phyloP scores from a whole-genome alignment of 345 rosid genomes.

The Pugionium dolabratum region DNA sequence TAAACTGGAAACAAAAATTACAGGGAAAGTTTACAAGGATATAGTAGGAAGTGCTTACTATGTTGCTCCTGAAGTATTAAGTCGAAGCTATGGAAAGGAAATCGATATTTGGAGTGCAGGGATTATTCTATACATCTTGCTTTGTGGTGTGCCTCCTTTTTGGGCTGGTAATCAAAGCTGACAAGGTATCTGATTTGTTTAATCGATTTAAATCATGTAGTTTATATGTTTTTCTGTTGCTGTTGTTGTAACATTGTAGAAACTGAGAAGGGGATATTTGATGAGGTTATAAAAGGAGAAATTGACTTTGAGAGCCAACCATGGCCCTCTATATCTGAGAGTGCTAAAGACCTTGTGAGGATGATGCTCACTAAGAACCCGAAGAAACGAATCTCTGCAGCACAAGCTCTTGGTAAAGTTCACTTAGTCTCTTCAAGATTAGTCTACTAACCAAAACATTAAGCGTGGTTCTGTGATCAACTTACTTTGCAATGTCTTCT shows the following conservation, averaged over 20 bases:
- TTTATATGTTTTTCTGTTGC: constrained; percentile 3
- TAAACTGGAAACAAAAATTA: constrained; percentile 12
- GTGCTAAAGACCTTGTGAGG: constrained; percentile 83
- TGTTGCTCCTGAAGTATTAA: constrained; percentile 90
- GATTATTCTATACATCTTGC: constrained; percentile 77
- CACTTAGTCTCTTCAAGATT: neutral
- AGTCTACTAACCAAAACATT: neutral
- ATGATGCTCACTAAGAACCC: constrained; percentile 77
- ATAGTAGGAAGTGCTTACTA: constrained; percentile 92
- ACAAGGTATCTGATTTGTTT: neutral
- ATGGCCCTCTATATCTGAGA: constrained; percentile 81
- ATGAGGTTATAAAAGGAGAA: constrained; percentile 64
- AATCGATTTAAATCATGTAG: neutral
- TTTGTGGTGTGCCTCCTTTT: constrained; percentile 90
- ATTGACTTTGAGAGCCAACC: constrained; percentile 78
- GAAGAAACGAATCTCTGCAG: constrained; percentile 66
- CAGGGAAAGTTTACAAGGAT: constrained; percentile 69
- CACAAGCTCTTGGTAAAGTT: constrained; percentile 77
- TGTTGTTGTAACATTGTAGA: constrained; percentile 48
- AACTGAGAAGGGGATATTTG: constrained; percentile 74
- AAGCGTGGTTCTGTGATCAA: neutral
- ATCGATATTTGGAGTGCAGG: constrained; percentile 93
- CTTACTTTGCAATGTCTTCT: constrained; percentile 11
- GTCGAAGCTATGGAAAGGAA: constrained; percentile 82
- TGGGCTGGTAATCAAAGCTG: constrained; percentile 70